Evolutionary conservation across 805 yeast genomes (phyloP), one percentile per base, ranked within the genome.

Genomic region (Myxozyma lipomycoides): DNA sequence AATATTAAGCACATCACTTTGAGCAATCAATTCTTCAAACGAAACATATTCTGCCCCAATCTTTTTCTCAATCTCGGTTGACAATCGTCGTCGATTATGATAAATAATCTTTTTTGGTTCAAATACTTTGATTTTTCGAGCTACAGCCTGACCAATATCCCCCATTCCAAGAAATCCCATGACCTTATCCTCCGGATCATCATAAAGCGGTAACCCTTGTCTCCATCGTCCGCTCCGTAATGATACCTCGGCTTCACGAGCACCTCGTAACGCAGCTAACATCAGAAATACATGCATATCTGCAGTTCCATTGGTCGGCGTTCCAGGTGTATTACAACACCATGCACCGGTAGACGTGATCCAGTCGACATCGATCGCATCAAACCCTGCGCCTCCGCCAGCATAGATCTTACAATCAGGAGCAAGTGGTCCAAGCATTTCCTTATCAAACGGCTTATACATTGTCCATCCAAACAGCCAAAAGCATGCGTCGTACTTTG

Each of bases 141-240:
- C 73, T 49, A 79, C 71, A 9, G 78, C 75, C 25, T 78, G 70
- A 45, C 84, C 85, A 64, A 80, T 78, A 5, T 83, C 83, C 4
- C 85, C 85, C 74, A 81, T 70, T 1, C 85, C 85, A 35, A 79
- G 67, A 47, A 80, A 78, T 3, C 84, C 85, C 18, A 80, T 72
- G 3, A 71, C 71, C 60, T 73, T 73, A 25, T 75, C 76, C 37
- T 49, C 45, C 7, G 53, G 53, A 37, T 49, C 53, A 34, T 49
- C 53, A 18, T 32, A 40, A 23, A 49, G 43, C 25, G 49, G 49
- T 30, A 49, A 36, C 7, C 45, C 45, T 51, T 67, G 73, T 41
- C 64, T 56, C 78, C 81, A 79, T 39, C 71, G 63, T 39, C 82
- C 83, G 32, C 66, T 63, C 4, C 71, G 64, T 46, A 78, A 62